These are phyloP conservation scores for Saraca asoca DNA, from an alignment of 331 rosid genomes.

Conservation along the genomic window DNA sequence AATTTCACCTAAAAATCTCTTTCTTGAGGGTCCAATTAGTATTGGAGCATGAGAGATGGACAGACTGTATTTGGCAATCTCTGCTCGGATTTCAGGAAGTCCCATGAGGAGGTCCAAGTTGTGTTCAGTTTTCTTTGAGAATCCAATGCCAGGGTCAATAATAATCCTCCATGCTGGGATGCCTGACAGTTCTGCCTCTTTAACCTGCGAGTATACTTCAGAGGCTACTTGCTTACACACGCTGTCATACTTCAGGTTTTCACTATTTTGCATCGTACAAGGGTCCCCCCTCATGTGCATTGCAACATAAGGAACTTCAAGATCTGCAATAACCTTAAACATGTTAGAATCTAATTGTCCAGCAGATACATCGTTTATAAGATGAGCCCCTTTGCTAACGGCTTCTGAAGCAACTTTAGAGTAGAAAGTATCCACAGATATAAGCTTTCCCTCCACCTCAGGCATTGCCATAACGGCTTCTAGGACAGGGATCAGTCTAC, in stretches of 20 bases:
- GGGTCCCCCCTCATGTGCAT: conserved; percentile 98
- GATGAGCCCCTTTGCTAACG: conserved; percentile 76
- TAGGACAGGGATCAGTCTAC: conserved; percentile 71
- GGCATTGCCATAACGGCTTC: conserved; percentile 75
- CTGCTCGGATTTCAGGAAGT: conserved; percentile 58
- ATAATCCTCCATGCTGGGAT: conserved; percentile 90
- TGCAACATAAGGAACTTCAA: conserved; percentile 80
- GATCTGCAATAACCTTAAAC: conserved; percentile 77
- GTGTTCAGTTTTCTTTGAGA: conserved; percentile 76
- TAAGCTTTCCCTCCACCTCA: conserved; percentile 68
- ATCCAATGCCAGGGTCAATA: conserved; percentile 88
- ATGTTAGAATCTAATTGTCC: conserved; percentile 72
- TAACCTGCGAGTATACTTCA: conserved; percentile 55
- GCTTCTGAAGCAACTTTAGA: conserved; percentile 87
- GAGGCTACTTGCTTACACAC: conserved; percentile 67
- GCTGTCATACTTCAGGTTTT: conserved; percentile 68
- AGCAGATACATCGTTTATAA: conserved; percentile 74
- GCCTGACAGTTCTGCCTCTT: conserved; percentile 73
- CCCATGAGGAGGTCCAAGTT: conserved; percentile 66
- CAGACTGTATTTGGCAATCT: conserved; percentile 55
- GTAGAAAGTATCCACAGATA: conserved; percentile 82
- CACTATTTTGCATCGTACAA: conserved; percentile 68
- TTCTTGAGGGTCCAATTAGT: conserved; percentile 84
- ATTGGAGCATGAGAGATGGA: conserved; percentile 81
- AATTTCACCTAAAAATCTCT: conserved; percentile 77